Evolutionary conservation across 257 asterid genomes (phyloP).

Genomic region (Fraxinus excelsior): DNA sequence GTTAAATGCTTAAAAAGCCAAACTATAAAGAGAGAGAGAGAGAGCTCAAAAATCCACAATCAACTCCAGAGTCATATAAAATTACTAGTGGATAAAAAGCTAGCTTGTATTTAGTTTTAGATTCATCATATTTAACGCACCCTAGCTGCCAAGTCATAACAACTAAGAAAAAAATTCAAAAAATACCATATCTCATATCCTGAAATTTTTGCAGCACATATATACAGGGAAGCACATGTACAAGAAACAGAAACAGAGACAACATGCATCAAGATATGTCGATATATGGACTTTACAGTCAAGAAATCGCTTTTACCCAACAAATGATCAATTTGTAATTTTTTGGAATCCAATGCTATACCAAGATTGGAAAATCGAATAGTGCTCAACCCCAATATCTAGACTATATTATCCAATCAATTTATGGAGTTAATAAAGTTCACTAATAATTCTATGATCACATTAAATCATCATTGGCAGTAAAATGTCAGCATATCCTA

Average conservation of each 20-base stretch:
- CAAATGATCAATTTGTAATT: no score
- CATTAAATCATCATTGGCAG: neutral
- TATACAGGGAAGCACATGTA: slow-evolving; percentile 16
- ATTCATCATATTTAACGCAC: neutral
- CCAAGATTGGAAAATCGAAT: no score
- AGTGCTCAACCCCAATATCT: neutral
- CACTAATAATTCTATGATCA: neutral
- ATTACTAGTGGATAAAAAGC: neutral
- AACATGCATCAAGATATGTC: slow-evolving; percentile 4
- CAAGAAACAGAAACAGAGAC: slow-evolving; percentile 7
- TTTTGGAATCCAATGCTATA: no score
- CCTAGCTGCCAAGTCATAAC: slow-evolving; percentile 4
- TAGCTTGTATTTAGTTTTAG: neutral
- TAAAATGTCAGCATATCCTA: neutral
- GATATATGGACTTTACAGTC: neutral
- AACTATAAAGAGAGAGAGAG: slow-evolving; percentile 7
- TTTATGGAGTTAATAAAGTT: neutral
- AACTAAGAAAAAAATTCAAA: neutral
- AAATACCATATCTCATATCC: neutral
- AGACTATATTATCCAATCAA: neutral
- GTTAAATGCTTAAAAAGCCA: neutral
- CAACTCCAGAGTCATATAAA: no score
- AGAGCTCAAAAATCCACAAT: neutral
- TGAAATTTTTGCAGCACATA: neutral
- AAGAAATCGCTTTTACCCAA: no score